Percentiles rank a stretch among this genome's conserved stretches.
Conservation (phyloP, 306 rosid species). For the Malus sylvestris region DNA sequence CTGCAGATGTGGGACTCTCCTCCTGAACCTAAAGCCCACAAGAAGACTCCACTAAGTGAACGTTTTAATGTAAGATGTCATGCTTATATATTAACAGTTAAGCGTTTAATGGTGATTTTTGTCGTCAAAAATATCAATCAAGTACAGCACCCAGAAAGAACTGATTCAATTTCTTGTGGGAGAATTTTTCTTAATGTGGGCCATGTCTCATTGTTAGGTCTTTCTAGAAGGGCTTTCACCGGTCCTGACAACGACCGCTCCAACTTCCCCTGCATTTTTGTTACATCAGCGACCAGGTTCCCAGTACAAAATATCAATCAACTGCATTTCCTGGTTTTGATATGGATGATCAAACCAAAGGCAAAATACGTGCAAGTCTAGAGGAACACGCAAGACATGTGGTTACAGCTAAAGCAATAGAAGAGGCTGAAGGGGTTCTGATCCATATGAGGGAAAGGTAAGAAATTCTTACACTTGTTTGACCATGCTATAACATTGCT, state of each 20-base stretch:
- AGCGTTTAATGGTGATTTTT: too few relatives aligned
- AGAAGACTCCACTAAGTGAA: conserved; percentile 83
- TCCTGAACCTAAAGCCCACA: conserved; percentile 85
- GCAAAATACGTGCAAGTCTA: conserved; percentile 38
- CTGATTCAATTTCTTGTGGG: too few relatives aligned
- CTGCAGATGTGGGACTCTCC: conserved; percentile 95
- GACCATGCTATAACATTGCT: not conserved
- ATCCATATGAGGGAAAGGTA: conserved; percentile 92
- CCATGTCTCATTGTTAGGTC: too few relatives aligned
- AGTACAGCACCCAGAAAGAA: too few relatives aligned
- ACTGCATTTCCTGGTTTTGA: conserved; percentile 66
- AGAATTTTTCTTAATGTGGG: too few relatives aligned
- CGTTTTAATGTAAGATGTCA: conserved; percentile 62
- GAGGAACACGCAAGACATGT: conserved; percentile 57
- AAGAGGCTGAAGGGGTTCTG: conserved; percentile 90
- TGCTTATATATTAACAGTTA: not conserved
- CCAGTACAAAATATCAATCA: not conserved
- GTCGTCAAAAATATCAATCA: not conserved
- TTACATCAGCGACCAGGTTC: too few relatives aligned
- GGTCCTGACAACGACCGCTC: too few relatives aligned
- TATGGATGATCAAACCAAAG: conserved; percentile 57
- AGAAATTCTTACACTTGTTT: conserved; percentile 17
- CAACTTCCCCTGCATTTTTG: too few relatives aligned
- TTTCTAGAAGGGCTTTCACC: too few relatives aligned
- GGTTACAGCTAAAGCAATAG: conserved; percentile 77